Percentiles rank a stretch among this genome's conserved stretches.
These are phyloP conservation scores for Saururus chinensis DNA, from an alignment of 164 flowering plant genomes.

Conservation along the genomic window DNA sequence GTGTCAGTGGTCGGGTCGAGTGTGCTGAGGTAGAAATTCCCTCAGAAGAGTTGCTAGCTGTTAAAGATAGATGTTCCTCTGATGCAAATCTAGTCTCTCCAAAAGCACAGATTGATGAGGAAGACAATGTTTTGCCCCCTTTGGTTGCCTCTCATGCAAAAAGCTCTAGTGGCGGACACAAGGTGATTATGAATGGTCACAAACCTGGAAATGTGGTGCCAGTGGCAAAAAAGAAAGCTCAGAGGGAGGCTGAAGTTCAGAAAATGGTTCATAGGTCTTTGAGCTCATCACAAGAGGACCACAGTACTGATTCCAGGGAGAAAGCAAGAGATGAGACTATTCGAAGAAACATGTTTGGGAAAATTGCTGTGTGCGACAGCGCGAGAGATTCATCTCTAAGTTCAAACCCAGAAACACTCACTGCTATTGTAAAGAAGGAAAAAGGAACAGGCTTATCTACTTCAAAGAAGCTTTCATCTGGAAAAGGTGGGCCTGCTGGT, in stretches of 20 bases:
- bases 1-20: neutral
- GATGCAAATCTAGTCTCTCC: slow-evolving; percentile 11
- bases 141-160: slow-evolving; percentile 7
- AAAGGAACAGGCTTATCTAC: slow-evolving; percentile 7
- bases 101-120: slow-evolving; percentile 10
- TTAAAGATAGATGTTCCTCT: slow-evolving; percentile 3
- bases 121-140: neutral
- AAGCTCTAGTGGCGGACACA: slow-evolving; percentile 14
- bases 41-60: slow-evolving; percentile 4
- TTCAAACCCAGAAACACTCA: slow-evolving; percentile 15
- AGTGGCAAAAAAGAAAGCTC: slow-evolving; percentile 21
- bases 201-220: slow-evolving; percentile 15
- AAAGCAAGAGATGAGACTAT: slow-evolving; percentile 16
- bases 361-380: slow-evolving; percentile 16
- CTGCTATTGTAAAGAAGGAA: slow-evolving; percentile 21
- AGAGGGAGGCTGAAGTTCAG: slow-evolving; percentile 13
- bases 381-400: slow-evolving; percentile 17
- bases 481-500: slow-evolving; percentile 16
- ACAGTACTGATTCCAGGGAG: slow-evolving; percentile 12
- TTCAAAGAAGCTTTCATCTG: neutral
- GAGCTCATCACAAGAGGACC: slow-evolving; percentile 11
- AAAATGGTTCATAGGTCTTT: slow-evolving; percentile 8
- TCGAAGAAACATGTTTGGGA: slow-evolving; percentile 10
- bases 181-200: slow-evolving; percentile 23
- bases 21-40: neutral